Conservation (phyloP, 1,284 basidiomycete species). For the Serendipita sp. region DNA sequence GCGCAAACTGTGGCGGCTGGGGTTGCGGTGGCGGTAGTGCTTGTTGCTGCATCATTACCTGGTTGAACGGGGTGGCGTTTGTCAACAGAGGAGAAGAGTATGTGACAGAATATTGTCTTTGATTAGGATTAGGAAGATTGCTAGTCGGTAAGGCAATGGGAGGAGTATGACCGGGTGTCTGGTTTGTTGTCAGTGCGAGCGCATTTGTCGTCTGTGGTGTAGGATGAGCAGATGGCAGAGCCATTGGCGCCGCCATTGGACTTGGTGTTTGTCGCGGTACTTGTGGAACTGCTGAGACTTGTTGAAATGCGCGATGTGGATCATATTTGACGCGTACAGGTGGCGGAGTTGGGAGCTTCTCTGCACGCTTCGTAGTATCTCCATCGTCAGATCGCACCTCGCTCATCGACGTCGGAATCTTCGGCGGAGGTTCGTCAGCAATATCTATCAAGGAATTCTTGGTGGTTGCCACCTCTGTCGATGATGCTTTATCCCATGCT, state of each 20-base stretch:
- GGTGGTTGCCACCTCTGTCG: conserved; percentile 43
- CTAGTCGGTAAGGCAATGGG: conserved; percentile 36
- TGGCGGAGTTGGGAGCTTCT: conserved; percentile 37
- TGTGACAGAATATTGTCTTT: conserved; percentile 36
- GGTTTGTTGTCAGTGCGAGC: conserved; percentile 22
- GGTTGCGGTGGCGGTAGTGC: too few species aligned
- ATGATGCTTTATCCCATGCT: conserved; percentile 59
- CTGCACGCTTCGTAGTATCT: conserved; percentile 20
- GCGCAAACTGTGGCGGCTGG: not conserved
- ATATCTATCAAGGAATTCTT: conserved; percentile 70
- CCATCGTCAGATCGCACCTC: conserved; percentile 72
- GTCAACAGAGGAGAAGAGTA: not conserved
- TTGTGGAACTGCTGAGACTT: conserved; percentile 47
- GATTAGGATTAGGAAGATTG: conserved; percentile 22
- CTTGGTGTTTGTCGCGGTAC: conserved; percentile 27
- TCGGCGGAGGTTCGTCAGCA: conserved; percentile 54
- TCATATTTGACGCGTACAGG: conserved; percentile 36
- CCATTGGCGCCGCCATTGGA: conserved; percentile 8
- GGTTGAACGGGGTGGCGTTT: not conserved
- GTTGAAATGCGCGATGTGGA: conserved; percentile 69
- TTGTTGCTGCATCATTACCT: not conserved
- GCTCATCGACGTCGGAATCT: conserved; percentile 56
- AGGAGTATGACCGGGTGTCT: not conserved
- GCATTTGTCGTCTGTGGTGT: conserved; percentile 34
- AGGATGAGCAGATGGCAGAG: conserved; percentile 19